These are phyloP conservation scores for Porphyrellus cyaneotinctus DNA, from an alignment of 768 basidiomycete species.

Conservation along the genomic window DNA sequence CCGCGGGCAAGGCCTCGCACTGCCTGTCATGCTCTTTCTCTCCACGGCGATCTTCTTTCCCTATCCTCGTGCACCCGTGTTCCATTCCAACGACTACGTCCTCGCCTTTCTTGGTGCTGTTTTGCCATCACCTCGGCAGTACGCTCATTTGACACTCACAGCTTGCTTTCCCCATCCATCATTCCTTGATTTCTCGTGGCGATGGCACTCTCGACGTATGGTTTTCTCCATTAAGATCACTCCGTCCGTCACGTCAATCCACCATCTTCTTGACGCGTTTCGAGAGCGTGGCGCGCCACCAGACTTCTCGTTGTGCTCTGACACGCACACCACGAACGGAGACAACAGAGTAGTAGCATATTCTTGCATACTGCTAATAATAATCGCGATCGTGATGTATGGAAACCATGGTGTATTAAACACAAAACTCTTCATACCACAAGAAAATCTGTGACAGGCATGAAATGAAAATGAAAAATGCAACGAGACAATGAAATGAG, in stretches of 20 bases:
- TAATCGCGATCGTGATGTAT: conserved; percentile 19
- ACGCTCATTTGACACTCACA: background rate
- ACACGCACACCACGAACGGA: background rate
- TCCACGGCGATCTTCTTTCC: background rate
- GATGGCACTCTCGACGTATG: background rate
- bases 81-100: background rate
- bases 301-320: background rate
- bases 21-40: background rate
- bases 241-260: conserved; percentile 4
- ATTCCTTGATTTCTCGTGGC: conserved; percentile 7
- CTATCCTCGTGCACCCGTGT: background rate
- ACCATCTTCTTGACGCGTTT: conserved; percentile 1
- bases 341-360: conserved; percentile 6
- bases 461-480: background rate
- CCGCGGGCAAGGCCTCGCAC: conserved; percentile 5
- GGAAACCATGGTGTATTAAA: conserved; percentile 9
- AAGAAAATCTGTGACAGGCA: conserved; percentile 4
- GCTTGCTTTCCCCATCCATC: background rate
- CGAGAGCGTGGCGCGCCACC: background rate
- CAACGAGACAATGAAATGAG: background rate
- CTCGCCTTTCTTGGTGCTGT: background rate
- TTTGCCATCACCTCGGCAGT: conserved; percentile 7
- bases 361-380: conserved; percentile 23
- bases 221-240: conserved; percentile 15
- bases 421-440: conserved; percentile 13